These are phyloP conservation scores for Colletotrichum nymphaeae DNA, from an alignment of 2,329 filamentous ascomycete genomes.

Conservation along the genomic window DNA sequence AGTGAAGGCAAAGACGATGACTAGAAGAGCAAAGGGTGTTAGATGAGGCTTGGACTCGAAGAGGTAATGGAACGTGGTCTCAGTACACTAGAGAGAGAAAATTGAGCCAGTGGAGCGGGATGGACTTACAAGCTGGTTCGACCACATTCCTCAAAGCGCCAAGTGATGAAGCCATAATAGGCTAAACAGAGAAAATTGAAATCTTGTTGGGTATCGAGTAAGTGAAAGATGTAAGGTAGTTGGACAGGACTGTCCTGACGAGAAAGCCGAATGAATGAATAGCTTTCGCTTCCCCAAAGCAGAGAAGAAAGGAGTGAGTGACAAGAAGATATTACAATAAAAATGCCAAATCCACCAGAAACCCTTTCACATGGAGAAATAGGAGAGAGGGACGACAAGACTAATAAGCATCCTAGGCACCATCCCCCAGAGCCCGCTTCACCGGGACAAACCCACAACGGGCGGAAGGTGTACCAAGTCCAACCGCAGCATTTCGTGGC, in stretches of 20 bases:
- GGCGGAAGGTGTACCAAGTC: not conserved
- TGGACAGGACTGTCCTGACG: not conserved
- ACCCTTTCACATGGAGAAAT: not conserved
- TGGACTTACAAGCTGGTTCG: slow-evolving; percentile 34
- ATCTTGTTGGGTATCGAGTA: not conserved
- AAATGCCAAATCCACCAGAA: slow-evolving; percentile 6
- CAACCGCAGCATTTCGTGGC: not conserved
- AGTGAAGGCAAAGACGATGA: slow-evolving; percentile 34
- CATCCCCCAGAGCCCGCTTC: not conserved
- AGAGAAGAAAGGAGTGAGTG: slow-evolving; percentile 6
- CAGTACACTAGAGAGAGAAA: no score
- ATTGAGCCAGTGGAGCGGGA: no score
- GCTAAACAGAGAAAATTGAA: not conserved
- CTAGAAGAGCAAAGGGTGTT: not conserved
- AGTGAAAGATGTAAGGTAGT: not conserved
- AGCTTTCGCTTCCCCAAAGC: not conserved
- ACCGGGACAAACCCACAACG: slow-evolving; percentile 26
- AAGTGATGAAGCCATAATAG: slow-evolving; percentile 27
- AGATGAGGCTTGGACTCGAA: not conserved
- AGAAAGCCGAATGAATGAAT: not conserved
- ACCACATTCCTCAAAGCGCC: slow-evolving; percentile 28
- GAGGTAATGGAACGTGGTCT: not conserved
- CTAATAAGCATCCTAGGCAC: slow-evolving; percentile 22
- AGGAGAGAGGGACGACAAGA: slow-evolving; percentile 14
- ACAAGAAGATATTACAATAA: slow-evolving; percentile 2